phyloP scores from a whole-genome alignment of 371 early-diverging fungal genomes.

The Saksenaea oblongispora region DNA sequence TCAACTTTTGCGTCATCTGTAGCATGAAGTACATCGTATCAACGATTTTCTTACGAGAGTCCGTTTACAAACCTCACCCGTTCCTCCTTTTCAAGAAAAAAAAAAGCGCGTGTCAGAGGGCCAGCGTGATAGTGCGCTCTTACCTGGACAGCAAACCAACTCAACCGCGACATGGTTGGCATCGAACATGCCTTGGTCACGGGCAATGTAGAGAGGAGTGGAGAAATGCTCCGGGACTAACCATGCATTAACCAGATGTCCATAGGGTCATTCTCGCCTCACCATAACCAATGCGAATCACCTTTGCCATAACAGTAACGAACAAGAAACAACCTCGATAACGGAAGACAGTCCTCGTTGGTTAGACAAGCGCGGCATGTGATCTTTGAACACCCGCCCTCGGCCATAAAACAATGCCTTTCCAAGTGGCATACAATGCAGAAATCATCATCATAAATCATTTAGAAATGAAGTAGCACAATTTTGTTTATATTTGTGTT shows the following conservation, averaged over 20 bases:
- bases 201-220: constrained; percentile 73
- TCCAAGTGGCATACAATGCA: too few species aligned
- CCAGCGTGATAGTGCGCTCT: not conserved
- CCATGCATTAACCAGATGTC: not conserved
- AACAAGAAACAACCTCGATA: not conserved
- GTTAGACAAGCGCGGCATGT: too few species aligned
- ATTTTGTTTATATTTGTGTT: too few species aligned
- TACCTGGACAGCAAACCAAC: constrained; percentile 66
- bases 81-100: constrained; percentile 44
- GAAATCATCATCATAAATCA: too few species aligned
- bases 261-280: not conserved
- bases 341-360: too few species aligned
- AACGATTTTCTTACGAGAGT: not conserved
- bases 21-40: not conserved
- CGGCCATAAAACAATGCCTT: too few species aligned
- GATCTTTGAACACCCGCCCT: too few species aligned
- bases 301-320: constrained; percentile 7
- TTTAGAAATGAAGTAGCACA: too few species aligned
- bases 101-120: constrained; percentile 9
- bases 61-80: constrained; percentile 59
- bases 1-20: constrained; percentile 79
- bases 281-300: constrained; percentile 51
- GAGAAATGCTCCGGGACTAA: constrained; percentile 90
- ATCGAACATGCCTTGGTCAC: constrained; percentile 60
- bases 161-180: constrained; percentile 63